These are phyloP conservation scores for Scheffersomyces quercinus DNA, from an alignment of 1,139 yeast genomes.

Conservation along the genomic window DNA sequence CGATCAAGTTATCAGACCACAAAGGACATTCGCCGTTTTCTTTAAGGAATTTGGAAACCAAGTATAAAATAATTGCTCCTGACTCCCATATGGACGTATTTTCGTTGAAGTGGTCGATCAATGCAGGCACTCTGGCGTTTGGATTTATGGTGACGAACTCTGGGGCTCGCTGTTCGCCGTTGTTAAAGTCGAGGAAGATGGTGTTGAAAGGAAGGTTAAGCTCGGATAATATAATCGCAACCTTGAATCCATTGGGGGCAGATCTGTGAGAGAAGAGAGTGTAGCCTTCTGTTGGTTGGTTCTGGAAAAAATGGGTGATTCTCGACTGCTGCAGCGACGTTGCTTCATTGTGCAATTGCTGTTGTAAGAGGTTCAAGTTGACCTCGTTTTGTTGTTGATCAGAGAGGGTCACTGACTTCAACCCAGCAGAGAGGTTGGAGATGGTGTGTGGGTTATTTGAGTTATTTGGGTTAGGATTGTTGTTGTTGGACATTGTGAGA, in stretches of 20 bases:
- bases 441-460: constrained; percentile 25
- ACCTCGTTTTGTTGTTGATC: constrained; percentile 48
- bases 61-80: constrained; percentile 83
- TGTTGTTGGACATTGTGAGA: background rate
- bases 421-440: constrained; percentile 53
- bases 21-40: constrained; percentile 74
- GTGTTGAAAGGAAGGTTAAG: constrained; percentile 79
- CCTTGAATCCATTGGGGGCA: constrained; percentile 96
- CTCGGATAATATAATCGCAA: constrained; percentile 86
- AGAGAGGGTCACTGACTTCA: constrained; percentile 41
- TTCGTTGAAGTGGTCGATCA: constrained; percentile 81
- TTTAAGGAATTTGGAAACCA: constrained; percentile 65
- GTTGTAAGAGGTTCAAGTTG: constrained; percentile 42
- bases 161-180: constrained; percentile 90
- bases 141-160: constrained; percentile 91
- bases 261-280: constrained; percentile 88
- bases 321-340: constrained; percentile 48
- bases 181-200: constrained; percentile 81
- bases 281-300: constrained; percentile 81
- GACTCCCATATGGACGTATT: constrained; percentile 91
- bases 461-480: background rate
- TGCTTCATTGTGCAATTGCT: constrained; percentile 41
- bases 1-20: constrained; percentile 78
- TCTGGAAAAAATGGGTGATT: constrained; percentile 71
- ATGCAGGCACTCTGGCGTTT: constrained; percentile 91